Evolutionary conservation across 2,329 filamentous ascomycete genomes (phyloP), one percentile per base, ranked within the genome.

Genomic region (Trichoderma brevicompactum): DNA sequence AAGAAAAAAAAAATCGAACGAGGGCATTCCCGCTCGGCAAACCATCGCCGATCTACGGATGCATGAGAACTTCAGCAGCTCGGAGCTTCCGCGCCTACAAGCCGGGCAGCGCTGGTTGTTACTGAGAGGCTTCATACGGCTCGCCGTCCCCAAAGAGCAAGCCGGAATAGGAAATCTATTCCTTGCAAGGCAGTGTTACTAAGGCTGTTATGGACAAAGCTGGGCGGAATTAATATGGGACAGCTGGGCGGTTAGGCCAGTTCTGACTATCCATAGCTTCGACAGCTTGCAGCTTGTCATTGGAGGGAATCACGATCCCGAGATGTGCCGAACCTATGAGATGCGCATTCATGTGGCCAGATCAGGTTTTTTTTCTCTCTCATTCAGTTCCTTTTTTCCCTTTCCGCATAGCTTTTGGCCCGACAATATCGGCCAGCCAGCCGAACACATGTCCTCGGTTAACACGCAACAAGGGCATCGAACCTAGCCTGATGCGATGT

Each of bases 321-420:
- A 63, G 34, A 46, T 46, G 49, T 63, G 50, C 60, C 60, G 60
- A 54, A 40, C 48, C 28, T 23, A n/a, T 54, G 32, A n/a, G 40
- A 62, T 9, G 28, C 23, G 23, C 48, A 19, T 41, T 13, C 48
- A 53, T 19, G 36, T 36, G 36, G 15, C 38, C n/a, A 23, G n/a
- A 34, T 34, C 23, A 52, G 17, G n/a, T 17, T 23, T 55, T 43
- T 7, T 17, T 38, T 63, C 40, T 34, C n/a, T 32, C 32, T 54
- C 10, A 7, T 28, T 41, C n/a, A 32, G 52, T 5, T 17, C 40
- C 8, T 28, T 7, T 36, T 32, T 49, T 28, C 19, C 19, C 28
- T 28, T 38, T 12, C 17, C 12, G 40, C 32, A 10, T 10, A 49
- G 15, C 15, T 50, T 17, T 17, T 60, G 19, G 56, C 5, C 48